phyloP scores from a whole-genome alignment of 2,329 filamentous ascomycete genomes.

The Pezicula carpinea region DNA sequence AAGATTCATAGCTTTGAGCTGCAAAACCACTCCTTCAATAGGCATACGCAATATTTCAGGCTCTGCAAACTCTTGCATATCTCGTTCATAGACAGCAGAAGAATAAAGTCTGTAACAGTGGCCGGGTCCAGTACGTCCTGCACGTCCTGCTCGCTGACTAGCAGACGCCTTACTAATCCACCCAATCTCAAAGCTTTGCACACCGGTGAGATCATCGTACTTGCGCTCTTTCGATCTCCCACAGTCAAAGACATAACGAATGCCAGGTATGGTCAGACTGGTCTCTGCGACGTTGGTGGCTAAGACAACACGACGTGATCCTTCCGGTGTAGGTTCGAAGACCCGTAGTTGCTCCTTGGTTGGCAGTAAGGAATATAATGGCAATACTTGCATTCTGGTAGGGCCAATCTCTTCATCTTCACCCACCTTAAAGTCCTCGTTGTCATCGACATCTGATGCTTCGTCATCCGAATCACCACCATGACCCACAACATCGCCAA shows the following conservation, averaged over 20 bases:
- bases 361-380: conserved; percentile 86
- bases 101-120: conserved; percentile 96
- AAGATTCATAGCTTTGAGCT: conserved; percentile 91
- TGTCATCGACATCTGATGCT: conserved; percentile 54
- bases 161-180: conserved; percentile 99
- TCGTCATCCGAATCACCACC: conserved; percentile 54
- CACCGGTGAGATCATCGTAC: conserved; percentile 81
- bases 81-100: conserved; percentile 86
- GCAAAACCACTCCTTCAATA: conserved; percentile 86
- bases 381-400: conserved; percentile 79
- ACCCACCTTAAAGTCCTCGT: conserved; percentile 50
- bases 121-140: conserved; percentile 89
- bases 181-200: conserved; percentile 90
- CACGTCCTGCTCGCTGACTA: conserved; percentile 85
- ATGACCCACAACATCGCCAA: conserved; percentile 60
- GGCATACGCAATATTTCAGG: conserved; percentile 89
- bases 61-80: conserved; percentile 79
- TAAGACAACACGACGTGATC: conserved; percentile 78
- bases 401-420: conserved; percentile 64
- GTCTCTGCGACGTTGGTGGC: conserved; percentile 98
- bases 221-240: conserved; percentile 88
- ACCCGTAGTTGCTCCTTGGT: conserved; percentile 88
- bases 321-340: conserved; percentile 79
- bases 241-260: conserved; percentile 93
- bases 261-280: conserved; percentile 91